Percentiles rank a stretch among this genome's conserved stretches.
Conservation (phyloP, 345 rosid genomes). For the Pseudoturritis turrita region DNA sequence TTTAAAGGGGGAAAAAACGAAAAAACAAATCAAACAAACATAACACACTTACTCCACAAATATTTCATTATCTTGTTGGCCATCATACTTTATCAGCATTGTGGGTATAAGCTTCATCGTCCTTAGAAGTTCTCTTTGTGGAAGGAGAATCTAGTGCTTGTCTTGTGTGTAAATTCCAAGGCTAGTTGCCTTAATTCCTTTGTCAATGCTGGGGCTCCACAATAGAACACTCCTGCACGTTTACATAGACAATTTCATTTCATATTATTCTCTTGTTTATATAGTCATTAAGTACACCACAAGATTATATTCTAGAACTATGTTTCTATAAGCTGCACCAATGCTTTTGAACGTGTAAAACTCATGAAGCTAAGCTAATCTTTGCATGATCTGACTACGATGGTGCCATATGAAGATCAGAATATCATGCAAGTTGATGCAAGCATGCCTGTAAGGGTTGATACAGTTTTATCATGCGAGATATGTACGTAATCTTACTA, state of each 20-base stretch:
- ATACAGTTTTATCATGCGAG: background rate
- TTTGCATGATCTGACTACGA: background rate
- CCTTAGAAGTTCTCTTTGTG: conserved; percentile 71
- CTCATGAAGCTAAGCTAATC: background rate
- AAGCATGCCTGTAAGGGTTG: background rate
- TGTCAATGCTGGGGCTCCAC: conserved; percentile 56
- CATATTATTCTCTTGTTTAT: background rate
- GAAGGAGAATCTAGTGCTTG: conserved; percentile 64
- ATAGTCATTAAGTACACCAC: background rate
- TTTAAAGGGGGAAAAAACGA: too few relatives aligned
- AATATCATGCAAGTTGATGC: background rate
- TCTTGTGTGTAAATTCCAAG: conserved; percentile 59
- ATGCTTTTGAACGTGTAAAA: background rate
- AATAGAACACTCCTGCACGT: conserved; percentile 71
- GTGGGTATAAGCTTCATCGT: background rate
- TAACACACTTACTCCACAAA: background rate
- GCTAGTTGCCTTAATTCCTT: conserved; percentile 58
- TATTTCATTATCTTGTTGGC: background rate
- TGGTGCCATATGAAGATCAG: background rate
- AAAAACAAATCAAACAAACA: background rate
- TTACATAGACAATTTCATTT: background rate
- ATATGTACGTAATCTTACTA: background rate
- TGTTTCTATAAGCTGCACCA: background rate
- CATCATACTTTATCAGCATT: background rate
- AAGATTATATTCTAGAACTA: background rate